phyloP scores from a whole-genome alignment of 1,284 basidiomycete genomes.

The Tilletia horrida region DNA sequence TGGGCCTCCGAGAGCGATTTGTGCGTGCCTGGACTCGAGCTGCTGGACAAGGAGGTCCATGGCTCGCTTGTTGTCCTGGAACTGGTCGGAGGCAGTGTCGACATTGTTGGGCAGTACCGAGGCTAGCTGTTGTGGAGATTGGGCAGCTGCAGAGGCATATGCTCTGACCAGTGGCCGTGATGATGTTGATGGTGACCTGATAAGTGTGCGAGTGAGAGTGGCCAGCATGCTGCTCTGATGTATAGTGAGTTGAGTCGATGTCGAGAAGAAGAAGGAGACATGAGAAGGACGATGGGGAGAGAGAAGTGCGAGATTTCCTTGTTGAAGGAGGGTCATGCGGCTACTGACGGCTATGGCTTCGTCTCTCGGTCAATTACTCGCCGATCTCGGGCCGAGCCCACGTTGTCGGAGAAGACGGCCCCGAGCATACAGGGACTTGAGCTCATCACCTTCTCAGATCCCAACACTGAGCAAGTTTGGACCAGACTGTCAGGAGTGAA shows the following conservation, averaged over 20 bases:
- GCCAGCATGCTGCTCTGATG: background rate
- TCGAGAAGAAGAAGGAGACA: background rate
- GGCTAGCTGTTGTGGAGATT: conserved; percentile 3
- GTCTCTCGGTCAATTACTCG: background rate
- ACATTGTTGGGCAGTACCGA: conserved; percentile 40
- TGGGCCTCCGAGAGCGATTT: conserved; percentile 56
- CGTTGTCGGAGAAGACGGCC: background rate
- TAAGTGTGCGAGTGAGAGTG: background rate
- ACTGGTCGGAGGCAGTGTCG: conserved; percentile 33
- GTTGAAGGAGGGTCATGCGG: background rate
- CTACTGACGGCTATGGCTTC: background rate
- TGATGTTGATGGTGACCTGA: background rate
- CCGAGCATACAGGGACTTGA: no score
- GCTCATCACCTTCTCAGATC: no score
- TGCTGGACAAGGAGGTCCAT: conserved; percentile 42
- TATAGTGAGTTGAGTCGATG: no score
- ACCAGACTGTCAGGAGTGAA: no score
- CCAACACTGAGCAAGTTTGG: no score
- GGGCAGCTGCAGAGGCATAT: background rate
- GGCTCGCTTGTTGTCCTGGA: conserved; percentile 36
- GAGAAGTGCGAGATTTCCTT: no score
- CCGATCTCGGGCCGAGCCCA: background rate
- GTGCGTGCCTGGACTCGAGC: conserved; percentile 36
- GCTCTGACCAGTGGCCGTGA: background rate
- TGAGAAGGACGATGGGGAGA: background rate